Conservation (phyloP, 78 protist species). For the Dictyostelium purpureum region DNA sequence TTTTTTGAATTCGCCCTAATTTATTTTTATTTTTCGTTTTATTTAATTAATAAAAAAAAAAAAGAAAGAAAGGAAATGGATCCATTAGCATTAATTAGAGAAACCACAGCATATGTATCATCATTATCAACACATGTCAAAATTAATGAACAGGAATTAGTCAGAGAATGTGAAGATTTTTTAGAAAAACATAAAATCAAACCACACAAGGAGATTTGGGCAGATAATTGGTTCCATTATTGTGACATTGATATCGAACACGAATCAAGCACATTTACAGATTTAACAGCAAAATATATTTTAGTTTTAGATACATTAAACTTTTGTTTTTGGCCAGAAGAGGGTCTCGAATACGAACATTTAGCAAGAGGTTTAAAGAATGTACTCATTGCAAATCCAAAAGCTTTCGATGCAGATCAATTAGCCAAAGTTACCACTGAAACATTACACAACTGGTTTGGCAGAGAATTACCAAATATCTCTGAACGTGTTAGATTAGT, state of each 20-base stretch:
- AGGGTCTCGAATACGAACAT: conserved; percentile 55
- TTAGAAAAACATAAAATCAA: not conserved
- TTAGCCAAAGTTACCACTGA: conserved; percentile 16
- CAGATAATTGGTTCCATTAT: conserved; percentile 65
- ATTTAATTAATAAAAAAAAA: too few relatives aligned
- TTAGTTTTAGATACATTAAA: conserved; percentile 91
- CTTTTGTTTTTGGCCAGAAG: conserved; percentile 90
- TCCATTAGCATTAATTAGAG: conserved; percentile 35
- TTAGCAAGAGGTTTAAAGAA: conserved; percentile 39
- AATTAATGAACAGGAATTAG: conserved; percentile 31
- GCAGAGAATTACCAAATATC: conserved; percentile 49
- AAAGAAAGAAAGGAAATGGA: too few relatives aligned
- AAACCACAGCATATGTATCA: conserved; percentile 23
- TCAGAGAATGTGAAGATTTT: conserved; percentile 37
- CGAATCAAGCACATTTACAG: not conserved
- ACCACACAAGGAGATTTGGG: conserved; percentile 61
- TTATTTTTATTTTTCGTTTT: too few relatives aligned
- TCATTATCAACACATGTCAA: conserved; percentile 33
- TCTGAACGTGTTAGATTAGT: conserved; percentile 60
- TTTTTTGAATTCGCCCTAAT: too few relatives aligned
- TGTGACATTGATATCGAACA: conserved; percentile 48
- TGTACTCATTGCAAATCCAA: conserved; percentile 10
- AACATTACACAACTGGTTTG: conserved; percentile 32
- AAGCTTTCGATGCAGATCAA: conserved; percentile 52
- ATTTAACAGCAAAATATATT: conserved; percentile 69